These are phyloP conservation scores for Aspergillus sp. DNA, from an alignment of 2,329 filamentous ascomycete species.

Conservation along the genomic window DNA sequence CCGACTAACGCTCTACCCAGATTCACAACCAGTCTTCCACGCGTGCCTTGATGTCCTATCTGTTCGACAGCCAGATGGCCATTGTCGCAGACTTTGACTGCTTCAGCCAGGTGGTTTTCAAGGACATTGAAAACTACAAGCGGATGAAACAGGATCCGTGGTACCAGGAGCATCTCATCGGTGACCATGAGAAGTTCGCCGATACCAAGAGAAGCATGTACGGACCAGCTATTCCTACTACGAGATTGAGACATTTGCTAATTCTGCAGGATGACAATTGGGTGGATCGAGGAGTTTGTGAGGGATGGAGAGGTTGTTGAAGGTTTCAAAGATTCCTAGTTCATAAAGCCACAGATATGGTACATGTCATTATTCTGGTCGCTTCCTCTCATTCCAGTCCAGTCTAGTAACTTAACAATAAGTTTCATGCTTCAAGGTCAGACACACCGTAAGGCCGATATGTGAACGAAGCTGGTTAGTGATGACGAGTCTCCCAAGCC, in stretches of 20 bases:
- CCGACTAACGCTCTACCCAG: no score
- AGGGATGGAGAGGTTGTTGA: no score
- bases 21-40: no score
- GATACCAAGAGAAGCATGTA: no score
- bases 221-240: no score
- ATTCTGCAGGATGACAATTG: no score
- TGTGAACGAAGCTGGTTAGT: background rate
- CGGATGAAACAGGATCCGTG: conserved; percentile 51
- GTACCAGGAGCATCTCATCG: conserved; percentile 47
- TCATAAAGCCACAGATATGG: no score
- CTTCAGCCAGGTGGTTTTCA: conserved; percentile 51
- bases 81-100: conserved; percentile 52
- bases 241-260: no score
- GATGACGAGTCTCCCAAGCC: background rate
- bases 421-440: background rate
- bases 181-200: conserved; percentile 45
- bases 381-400: no score
- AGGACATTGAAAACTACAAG: conserved; percentile 47
- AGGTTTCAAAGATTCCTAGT: no score
- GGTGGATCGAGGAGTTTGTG: no score
- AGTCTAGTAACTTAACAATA: background rate
- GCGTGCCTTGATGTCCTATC: conserved; percentile 31
- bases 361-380: no score
- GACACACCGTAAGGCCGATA: background rate
- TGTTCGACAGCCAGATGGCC: conserved; percentile 48